These are phyloP conservation scores for Phaeosphaeriaceae sp. DNA, from an alignment of 2,329 filamentous ascomycete genomes.

Conservation along the genomic window DNA sequence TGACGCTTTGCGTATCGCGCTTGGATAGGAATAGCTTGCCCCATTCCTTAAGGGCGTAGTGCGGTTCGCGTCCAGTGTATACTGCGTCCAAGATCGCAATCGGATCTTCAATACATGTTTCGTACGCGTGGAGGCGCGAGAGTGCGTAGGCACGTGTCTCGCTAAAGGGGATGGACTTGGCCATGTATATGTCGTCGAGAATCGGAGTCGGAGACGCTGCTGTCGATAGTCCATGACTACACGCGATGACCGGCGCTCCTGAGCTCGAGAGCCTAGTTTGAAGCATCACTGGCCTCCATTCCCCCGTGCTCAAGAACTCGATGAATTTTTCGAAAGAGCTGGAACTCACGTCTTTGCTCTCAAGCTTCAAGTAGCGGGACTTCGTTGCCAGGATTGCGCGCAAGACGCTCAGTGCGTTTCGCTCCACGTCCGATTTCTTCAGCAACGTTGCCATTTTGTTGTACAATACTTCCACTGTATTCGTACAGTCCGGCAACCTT, in stretches of 20 bases:
- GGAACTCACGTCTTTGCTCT: slow-evolving; percentile 26
- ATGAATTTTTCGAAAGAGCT: slow-evolving; percentile 45
- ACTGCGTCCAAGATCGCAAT: slow-evolving; percentile 44
- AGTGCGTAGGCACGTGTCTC: slow-evolving; percentile 47
- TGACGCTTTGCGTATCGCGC: not conserved
- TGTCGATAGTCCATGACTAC: not conserved
- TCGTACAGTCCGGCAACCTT: slow-evolving; percentile 34
- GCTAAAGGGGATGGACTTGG: slow-evolving; percentile 42
- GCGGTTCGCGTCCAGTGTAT: slow-evolving; percentile 37
- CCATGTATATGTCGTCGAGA: slow-evolving; percentile 42
- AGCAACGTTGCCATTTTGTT: slow-evolving; percentile 24
- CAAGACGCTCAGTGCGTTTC: slow-evolving; percentile 34
- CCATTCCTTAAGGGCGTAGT: slow-evolving; percentile 30
- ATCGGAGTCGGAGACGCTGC: slow-evolving; percentile 20
- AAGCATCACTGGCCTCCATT: slow-evolving; percentile 27
- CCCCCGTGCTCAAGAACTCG: slow-evolving; percentile 35
- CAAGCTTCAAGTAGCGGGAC: slow-evolving; percentile 39
- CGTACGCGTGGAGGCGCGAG: slow-evolving; percentile 38
- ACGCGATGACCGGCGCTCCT: slow-evolving; percentile 35
- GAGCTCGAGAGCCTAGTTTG: slow-evolving; percentile 4
- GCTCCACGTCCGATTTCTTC: not conserved
- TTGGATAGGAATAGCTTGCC: not conserved
- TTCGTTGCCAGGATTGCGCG: slow-evolving; percentile 35
- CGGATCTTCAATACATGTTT: slow-evolving; percentile 45
- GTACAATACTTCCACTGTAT: slow-evolving; percentile 49